Base-by-base conservation (phyloP, 2,329 filamentous ascomycete genomes). In the Rasamsonia emersonii region DNA sequence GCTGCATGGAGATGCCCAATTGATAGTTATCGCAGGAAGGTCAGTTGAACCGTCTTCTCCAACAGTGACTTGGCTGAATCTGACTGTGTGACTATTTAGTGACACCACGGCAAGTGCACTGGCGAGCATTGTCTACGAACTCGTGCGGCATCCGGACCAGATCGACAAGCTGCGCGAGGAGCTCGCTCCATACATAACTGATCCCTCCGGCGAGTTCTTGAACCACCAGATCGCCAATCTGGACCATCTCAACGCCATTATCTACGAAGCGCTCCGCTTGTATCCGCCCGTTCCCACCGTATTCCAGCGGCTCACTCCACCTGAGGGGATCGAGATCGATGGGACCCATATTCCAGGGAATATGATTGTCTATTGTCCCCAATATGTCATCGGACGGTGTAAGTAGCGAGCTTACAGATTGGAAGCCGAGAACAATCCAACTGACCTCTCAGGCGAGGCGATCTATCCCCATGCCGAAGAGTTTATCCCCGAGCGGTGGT, bases 31-130 rank as follows among this genome's bases (percentile, higher is more conserved):
- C 6, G 51, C 50, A 9, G 50, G 51, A 14, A 45, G 44, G 40
- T 40, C 20, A 13, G 16, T 20, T 15, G 14, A 7, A 13, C 16
- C 8, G 13, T 14, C 13, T 26, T 8, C 7, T 7, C 7, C 9
- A 9, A 13, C 13, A 21, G 7, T n/a, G n/a, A 21, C n/a, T 7
- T 6, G 6, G 7, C 13, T 18, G 17, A 6, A 23, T 23, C 20
- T 8, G 11, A 23, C 11, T 6, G n/a, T 31, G 10, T 10, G 4
- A 4, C 20, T 25, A 13, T 24, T 34, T 4, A 61, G 55, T 20
- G 64, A 68, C 37, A 68, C 64, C 5, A 64, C 61, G 0, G 50
- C 61, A 5, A 51, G 56, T 1, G 54, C 59, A 0, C 41, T 68
- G 13, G 54, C 58, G 1, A 50, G 51, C 30, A 44, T 65, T 5